Conservation (phyloP, 192 early-diverging fungal species). For the Backusella tarrabulga region DNA sequence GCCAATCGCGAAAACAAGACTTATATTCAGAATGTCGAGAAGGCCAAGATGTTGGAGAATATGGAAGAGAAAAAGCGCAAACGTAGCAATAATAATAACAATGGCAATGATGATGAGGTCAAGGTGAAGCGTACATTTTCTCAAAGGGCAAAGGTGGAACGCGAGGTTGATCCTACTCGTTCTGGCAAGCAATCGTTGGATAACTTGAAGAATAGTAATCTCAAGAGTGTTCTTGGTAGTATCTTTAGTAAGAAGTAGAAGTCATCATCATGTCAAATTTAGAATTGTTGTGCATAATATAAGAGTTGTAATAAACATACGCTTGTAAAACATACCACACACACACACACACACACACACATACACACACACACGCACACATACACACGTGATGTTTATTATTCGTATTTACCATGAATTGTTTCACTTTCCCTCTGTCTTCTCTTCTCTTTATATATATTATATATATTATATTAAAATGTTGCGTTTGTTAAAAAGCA, state of each 20-base stretch:
- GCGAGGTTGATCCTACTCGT: conserved; percentile 34
- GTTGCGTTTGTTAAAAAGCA: neutral
- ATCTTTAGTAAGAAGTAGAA: conserved; percentile 47
- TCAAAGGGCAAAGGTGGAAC: conserved; percentile 63
- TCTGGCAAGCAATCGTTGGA: conserved; percentile 15
- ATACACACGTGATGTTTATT: neutral
- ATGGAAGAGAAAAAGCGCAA: conserved; percentile 72
- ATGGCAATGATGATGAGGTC: conserved; percentile 14
- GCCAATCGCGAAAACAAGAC: conserved; percentile 84
- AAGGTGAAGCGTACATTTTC: conserved; percentile 52
- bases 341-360: neutral
- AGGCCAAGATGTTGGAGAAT: conserved; percentile 81
- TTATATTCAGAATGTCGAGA: conserved; percentile 85
- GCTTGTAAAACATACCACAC: neutral
- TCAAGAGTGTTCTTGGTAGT: conserved; percentile 52
- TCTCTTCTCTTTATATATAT: neutral
- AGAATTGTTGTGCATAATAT: neutral
- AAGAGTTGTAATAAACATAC: neutral
- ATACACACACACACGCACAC: neutral
- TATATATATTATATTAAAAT: neutral
- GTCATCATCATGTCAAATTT: neutral
- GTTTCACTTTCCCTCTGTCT: neutral
- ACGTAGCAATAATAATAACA: conserved; percentile 24
- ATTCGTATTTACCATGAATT: neutral
- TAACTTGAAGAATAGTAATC: conserved; percentile 26